Conservation (phyloP, 257 asterid species). For the Solanum lignicaule region DNA sequence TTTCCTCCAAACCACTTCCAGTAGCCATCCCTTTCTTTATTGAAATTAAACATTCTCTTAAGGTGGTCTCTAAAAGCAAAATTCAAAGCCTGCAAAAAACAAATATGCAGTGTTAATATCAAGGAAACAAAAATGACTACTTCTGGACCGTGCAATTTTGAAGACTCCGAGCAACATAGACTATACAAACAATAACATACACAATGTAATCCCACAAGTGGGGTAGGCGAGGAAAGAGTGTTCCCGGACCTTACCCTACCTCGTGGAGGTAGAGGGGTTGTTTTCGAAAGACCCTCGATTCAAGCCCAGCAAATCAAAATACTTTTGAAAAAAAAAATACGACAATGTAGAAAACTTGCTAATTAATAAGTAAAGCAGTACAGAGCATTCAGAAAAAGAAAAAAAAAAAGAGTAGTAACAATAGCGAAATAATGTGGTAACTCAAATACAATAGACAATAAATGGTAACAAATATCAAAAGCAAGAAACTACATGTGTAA, state of each 20-base stretch:
- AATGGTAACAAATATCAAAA: too few species aligned
- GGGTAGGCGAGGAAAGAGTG: not conserved
- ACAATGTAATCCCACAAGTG: not conserved
- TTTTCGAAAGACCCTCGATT: not conserved
- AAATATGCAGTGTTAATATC: too few species aligned
- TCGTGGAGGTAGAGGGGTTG: too few species aligned
- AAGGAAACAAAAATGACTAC: not conserved
- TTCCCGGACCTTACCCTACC: too few species aligned
- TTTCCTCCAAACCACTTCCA: slow-evolving; percentile 24
- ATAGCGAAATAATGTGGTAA: not conserved
- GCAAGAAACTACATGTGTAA: too few species aligned
- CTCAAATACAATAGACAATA: too few species aligned
- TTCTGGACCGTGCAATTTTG: not conserved
- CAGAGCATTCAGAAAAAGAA: too few species aligned
- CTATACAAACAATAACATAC: too few species aligned
- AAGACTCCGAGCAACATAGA: not conserved
- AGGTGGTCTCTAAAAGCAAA: slow-evolving; percentile 2
- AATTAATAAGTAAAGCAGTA: not conserved
- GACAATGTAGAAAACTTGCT: not conserved
- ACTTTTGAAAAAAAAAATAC: too few species aligned
- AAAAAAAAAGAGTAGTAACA: not conserved
- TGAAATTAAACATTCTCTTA: slow-evolving; percentile 9
- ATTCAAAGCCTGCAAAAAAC: slow-evolving; percentile 4
- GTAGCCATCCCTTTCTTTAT: slow-evolving; percentile 16
- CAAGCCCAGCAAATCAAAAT: not conserved